phyloP scores from a whole-genome alignment of 805 yeast species.

The Jamesozyma rosinii region DNA sequence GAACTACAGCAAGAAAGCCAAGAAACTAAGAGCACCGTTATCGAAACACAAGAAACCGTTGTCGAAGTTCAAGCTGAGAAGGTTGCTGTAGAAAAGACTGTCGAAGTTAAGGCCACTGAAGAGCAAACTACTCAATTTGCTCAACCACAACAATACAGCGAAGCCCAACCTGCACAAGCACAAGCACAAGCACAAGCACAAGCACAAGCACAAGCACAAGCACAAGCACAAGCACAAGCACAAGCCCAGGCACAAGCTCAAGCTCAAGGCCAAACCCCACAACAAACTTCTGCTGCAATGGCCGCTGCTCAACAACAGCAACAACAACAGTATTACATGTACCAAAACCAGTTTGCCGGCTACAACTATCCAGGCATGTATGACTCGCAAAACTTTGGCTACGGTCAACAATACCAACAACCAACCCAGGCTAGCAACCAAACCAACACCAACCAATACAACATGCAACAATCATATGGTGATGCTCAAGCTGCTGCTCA shows the following conservation, averaged over 20 bases:
- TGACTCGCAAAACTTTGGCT: constrained; percentile 27
- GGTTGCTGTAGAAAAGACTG: not conserved
- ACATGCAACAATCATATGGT: constrained; percentile 21
- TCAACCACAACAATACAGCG: constrained; percentile 11
- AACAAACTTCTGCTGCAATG: constrained; percentile 18
- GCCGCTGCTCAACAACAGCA: constrained; percentile 29
- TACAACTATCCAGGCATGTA: constrained; percentile 30
- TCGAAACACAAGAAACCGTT: not conserved
- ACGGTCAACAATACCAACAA: constrained; percentile 20
- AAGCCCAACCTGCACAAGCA: constrained; percentile 5
- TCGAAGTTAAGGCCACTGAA: not conserved
- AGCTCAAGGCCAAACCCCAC: constrained; percentile 12
- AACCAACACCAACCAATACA: constrained; percentile 17
- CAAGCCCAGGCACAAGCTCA: constrained; percentile 22
- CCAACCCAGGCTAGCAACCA: constrained; percentile 14
- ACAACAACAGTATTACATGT: constrained; percentile 31
- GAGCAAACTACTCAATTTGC: not conserved
- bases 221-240: constrained; percentile 27
- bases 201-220: constrained; percentile 10
- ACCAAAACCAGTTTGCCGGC: constrained; percentile 29
- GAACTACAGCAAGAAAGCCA: not conserved
- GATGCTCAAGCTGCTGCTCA: constrained; percentile 12
- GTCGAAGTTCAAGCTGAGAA: constrained; percentile 7
- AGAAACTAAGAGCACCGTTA: constrained; percentile 2
- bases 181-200: constrained; percentile 4